Evolutionary conservation across 257 asterid species (phyloP).

Genomic region (Penstemon davidsonii): DNA sequence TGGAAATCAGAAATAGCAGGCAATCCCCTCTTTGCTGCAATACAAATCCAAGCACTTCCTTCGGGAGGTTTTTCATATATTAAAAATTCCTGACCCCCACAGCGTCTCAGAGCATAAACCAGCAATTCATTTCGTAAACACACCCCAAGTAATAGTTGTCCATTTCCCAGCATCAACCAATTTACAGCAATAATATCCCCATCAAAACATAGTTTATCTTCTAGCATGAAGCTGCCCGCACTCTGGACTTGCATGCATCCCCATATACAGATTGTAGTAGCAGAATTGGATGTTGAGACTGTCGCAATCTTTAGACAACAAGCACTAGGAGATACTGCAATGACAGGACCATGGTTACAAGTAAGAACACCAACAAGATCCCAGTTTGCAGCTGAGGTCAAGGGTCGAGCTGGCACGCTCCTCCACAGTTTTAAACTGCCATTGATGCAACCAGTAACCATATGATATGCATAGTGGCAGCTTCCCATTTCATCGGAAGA

Average conservation of each 20-base stretch:
- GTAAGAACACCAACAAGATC: slow-evolving; percentile 74
- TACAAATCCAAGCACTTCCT: slow-evolving; percentile 69
- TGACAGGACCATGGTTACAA: slow-evolving; percentile 57
- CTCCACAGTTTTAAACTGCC: slow-evolving; percentile 86
- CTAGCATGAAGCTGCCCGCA: slow-evolving; percentile 72
- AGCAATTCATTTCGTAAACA: slow-evolving; percentile 69
- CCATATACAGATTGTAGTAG: slow-evolving; percentile 64
- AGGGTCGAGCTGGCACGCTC: slow-evolving; percentile 55
- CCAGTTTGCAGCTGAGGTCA: slow-evolving; percentile 57
- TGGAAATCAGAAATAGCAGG: slow-evolving; percentile 64
- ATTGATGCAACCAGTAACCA: slow-evolving; percentile 67
- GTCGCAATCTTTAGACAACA: slow-evolving; percentile 79
- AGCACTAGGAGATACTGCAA: slow-evolving; percentile 56
- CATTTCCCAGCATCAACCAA: slow-evolving; percentile 78
- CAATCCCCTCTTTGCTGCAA: slow-evolving; percentile 54
- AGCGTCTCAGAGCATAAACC: slow-evolving; percentile 55
- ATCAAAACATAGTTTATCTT: slow-evolving; percentile 65
- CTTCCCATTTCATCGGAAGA: slow-evolving; percentile 39
- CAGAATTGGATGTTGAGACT: slow-evolving; percentile 40
- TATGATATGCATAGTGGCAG: slow-evolving; percentile 66
- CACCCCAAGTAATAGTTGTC: slow-evolving; percentile 75
- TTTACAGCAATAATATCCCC: slow-evolving; percentile 63
- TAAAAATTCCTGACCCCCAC: slow-evolving; percentile 66
- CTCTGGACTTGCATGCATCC: slow-evolving; percentile 62
- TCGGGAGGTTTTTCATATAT: slow-evolving; percentile 51